Conservation (phyloP, 805 yeast species). For the Millerago galiae region DNA sequence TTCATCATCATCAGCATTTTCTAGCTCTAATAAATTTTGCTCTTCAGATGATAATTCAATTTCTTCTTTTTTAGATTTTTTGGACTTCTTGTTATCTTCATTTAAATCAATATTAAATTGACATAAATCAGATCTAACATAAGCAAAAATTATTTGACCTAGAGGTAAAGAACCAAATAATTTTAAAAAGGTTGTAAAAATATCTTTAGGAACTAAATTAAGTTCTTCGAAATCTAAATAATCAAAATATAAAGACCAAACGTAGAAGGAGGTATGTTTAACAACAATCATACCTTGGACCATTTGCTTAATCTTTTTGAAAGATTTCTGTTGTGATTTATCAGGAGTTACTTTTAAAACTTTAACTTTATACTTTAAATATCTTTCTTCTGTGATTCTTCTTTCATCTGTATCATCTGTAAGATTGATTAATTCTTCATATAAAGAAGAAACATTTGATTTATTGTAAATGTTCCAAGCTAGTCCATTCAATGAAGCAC, state of each 20-base stretch:
- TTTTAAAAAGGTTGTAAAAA: slow-evolving; percentile 45
- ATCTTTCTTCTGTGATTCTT: slow-evolving; percentile 49
- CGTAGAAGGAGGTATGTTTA: slow-evolving; percentile 49
- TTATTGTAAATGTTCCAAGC: slow-evolving; percentile 41
- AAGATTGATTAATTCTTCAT: slow-evolving; percentile 49
- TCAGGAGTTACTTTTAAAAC: slow-evolving; percentile 48
- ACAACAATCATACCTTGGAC: slow-evolving; percentile 70
- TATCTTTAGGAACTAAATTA: slow-evolving; percentile 39
- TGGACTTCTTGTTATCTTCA: slow-evolving; percentile 11
- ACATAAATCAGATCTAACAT: slow-evolving; percentile 60
- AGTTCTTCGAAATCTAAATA: slow-evolving; percentile 57
- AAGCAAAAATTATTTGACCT: slow-evolving; percentile 57
- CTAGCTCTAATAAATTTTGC: slow-evolving; percentile 19
- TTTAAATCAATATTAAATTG: slow-evolving; percentile 34
- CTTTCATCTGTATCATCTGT: slow-evolving; percentile 59
- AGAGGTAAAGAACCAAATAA: slow-evolving; percentile 57
- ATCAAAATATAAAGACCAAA: slow-evolving; percentile 72
- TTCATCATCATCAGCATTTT: slow-evolving; percentile 18
- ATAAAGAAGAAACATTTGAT: slow-evolving; percentile 48
- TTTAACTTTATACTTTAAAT: slow-evolving; percentile 50
- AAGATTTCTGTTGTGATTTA: slow-evolving; percentile 31
- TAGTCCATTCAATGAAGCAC: slow-evolving; percentile 28
- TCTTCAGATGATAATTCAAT: slow-evolving; percentile 19
- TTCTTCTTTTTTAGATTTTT: slow-evolving; percentile 10
- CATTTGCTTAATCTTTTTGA: slow-evolving; percentile 43